Evolutionary conservation across 106 monocot genomes (phyloP).

Genomic region (Chionographis japonica): DNA sequence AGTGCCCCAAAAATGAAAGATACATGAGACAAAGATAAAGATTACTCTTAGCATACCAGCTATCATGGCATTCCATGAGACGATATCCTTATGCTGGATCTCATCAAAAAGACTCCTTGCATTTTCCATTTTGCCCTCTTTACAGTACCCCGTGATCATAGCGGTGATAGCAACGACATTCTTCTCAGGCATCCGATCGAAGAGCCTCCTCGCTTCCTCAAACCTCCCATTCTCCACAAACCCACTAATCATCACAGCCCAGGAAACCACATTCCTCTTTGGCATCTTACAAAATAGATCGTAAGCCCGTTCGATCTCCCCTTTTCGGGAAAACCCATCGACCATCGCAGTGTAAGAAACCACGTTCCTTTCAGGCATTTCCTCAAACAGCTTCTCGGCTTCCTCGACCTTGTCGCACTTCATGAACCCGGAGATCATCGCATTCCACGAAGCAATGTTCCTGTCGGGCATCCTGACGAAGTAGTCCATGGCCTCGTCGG

Average conservation of each 20-base stretch:
- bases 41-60: conserved; percentile 23
- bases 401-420: conserved; percentile 27
- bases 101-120: conserved; percentile 49
- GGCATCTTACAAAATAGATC: conserved; percentile 45
- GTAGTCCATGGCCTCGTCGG: conserved; percentile 37
- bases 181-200: conserved; percentile 48
- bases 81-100: conserved; percentile 42
- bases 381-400: conserved; percentile 37
- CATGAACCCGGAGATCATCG: conserved; percentile 55
- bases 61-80: conserved; percentile 71
- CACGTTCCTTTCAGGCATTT: conserved; percentile 50
- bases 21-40: not conserved
- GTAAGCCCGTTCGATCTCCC: conserved; percentile 32
- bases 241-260: conserved; percentile 56
- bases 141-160: conserved; percentile 53
- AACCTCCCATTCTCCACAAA: conserved; percentile 42
- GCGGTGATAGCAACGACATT: conserved; percentile 43
- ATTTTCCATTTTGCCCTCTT: conserved; percentile 19
- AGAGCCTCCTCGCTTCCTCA: conserved; percentile 33
- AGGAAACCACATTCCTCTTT: conserved; percentile 36
- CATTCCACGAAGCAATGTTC: conserved; percentile 59
- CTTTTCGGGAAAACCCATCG: conserved; percentile 34
- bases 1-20: no score
- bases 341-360: conserved; percentile 36
- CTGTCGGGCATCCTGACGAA: conserved; percentile 33